phyloP scores from a whole-genome alignment of 176 grass and related monocot genomes.

The Musa schizocarpa region DNA sequence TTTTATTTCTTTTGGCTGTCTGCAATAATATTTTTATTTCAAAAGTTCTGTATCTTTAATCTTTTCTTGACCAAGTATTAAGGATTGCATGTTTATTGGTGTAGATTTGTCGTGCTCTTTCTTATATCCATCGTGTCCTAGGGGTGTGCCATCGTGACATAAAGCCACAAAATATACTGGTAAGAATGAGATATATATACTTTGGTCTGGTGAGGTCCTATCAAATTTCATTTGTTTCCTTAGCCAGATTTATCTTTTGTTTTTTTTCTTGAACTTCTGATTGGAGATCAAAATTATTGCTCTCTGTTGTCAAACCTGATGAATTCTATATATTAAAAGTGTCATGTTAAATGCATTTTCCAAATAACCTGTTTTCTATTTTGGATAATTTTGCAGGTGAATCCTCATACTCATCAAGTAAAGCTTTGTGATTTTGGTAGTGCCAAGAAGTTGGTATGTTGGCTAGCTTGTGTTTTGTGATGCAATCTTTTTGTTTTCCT shows the following conservation, averaged over 20 bases:
- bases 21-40: not conserved
- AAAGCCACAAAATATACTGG: conserved; percentile 26
- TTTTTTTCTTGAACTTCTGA: not conserved
- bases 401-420: conserved; percentile 19
- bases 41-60: not conserved
- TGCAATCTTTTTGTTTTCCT: not conserved
- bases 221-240: not conserved
- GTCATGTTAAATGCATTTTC: not conserved
- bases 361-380: not conserved
- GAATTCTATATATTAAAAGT: not conserved
- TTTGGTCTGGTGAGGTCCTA: not conserved
- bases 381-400: conserved; percentile 1
- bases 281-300: not conserved
- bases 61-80: not conserved
- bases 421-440: conserved; percentile 28
- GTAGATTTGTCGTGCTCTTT: conserved; percentile 22
- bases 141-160: conserved; percentile 25
- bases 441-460: conserved; percentile 23
- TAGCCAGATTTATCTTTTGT: not conserved
- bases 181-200: not conserved
- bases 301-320: not conserved
- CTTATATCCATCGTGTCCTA: conserved; percentile 16
- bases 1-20: not conserved
- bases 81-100: not conserved
- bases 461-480: not conserved